Percentiles rank a stretch among this genome's conserved stretches.
Conservation (phyloP, 2,329 filamentous ascomycete species). For the Talaromyces sp. region DNA sequence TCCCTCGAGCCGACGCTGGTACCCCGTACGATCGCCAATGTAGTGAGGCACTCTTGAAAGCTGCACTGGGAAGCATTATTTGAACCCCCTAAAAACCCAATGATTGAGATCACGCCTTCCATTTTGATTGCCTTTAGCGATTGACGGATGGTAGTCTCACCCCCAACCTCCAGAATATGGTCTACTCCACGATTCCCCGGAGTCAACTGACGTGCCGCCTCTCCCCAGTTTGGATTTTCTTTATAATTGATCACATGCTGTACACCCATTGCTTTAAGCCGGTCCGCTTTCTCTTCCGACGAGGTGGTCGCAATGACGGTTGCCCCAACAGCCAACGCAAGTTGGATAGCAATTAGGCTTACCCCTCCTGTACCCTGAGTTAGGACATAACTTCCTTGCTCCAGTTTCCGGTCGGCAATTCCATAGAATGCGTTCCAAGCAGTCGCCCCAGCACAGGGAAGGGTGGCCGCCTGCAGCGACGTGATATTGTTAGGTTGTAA, state of each 20-base stretch:
- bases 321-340: conserved; percentile 46
- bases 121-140: conserved; percentile 49
- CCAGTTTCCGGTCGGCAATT: conserved; percentile 38
- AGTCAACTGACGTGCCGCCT: conserved; percentile 47
- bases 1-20: conserved; percentile 51
- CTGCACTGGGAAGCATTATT: conserved; percentile 34
- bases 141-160: conserved; percentile 54
- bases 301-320: conserved; percentile 56
- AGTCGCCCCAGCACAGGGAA: conserved; percentile 57
- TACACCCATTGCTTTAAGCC: conserved; percentile 52
- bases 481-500: conserved; percentile 52
- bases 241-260: conserved; percentile 58
- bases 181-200: conserved; percentile 52
- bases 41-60: conserved; percentile 46
- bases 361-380: conserved; percentile 59
- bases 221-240: conserved; percentile 52
- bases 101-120: conserved; percentile 51
- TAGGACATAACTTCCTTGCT: conserved; percentile 51
- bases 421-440: conserved; percentile 39
- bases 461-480: conserved; percentile 49
- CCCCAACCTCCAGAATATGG: conserved; percentile 61
- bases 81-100: conserved; percentile 50
- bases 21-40: conserved; percentile 51
- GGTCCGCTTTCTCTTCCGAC: conserved; percentile 47
- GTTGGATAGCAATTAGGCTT: conserved; percentile 50